phyloP scores from a whole-genome alignment of 768 basidiomycete genomes.

The Ephemerocybe angulata region DNA sequence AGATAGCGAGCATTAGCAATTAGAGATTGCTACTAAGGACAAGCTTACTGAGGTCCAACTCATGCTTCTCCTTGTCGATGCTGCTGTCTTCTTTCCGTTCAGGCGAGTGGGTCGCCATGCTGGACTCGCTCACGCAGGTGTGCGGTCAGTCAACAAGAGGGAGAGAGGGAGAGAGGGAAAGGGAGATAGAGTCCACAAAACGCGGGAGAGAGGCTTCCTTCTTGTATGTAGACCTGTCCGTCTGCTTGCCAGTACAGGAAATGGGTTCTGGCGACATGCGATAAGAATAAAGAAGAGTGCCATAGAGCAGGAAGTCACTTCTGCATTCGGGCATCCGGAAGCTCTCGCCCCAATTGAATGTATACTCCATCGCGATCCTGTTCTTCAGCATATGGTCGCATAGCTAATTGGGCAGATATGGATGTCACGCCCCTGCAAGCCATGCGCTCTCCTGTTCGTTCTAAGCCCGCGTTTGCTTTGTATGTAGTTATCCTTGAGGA shows the following conservation, averaged over 20 bases:
- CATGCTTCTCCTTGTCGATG: slow-evolving; percentile 1
- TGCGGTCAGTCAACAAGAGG: not conserved
- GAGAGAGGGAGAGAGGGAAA: not conserved
- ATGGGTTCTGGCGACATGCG: not conserved
- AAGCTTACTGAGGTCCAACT: slow-evolving; percentile 6
- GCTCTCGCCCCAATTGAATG: not conserved
- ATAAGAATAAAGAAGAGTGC: not conserved
- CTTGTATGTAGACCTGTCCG: not conserved
- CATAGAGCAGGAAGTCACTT: not conserved
- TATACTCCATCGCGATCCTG: not conserved
- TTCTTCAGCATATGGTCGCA: not conserved
- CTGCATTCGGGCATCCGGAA: not conserved
- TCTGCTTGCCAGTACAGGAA: not conserved
- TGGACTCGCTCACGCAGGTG: not conserved
- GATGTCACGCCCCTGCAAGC: not conserved
- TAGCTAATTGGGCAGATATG: not conserved
- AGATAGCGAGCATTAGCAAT: slow-evolving; percentile 1
- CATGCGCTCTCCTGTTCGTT: not conserved
- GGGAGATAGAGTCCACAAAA: not conserved
- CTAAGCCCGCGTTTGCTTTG: not conserved
- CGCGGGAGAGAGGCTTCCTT: not conserved
- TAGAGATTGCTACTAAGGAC: not conserved
- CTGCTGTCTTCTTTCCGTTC: not conserved
- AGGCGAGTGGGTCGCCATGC: not conserved
- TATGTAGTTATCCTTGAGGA: too few species aligned